These are phyloP conservation scores for Volvariella volvacea DNA, from an alignment of 1,284 basidiomycete genomes.

Conservation along the genomic window DNA sequence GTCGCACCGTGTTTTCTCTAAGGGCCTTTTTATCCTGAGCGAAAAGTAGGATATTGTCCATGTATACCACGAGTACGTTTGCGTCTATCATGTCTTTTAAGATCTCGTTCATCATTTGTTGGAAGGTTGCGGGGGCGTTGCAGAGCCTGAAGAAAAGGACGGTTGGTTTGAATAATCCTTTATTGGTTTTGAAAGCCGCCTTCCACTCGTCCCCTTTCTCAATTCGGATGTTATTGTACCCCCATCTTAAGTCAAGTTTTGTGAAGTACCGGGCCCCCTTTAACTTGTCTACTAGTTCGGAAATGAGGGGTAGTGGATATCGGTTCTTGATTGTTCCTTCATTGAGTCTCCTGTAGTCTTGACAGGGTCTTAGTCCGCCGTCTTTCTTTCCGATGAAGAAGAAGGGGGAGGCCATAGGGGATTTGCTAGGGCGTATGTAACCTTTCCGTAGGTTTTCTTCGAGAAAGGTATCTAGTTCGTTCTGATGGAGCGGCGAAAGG, in stretches of 20 bases:
- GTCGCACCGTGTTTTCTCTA: too few relatives aligned
- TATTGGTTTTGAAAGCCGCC: conserved; percentile 22
- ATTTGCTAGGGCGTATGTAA: conserved; percentile 17
- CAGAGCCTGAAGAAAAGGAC: conserved; percentile 38
- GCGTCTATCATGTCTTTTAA: too few relatives aligned
- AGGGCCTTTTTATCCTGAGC: too few relatives aligned
- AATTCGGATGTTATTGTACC: conserved; percentile 21
- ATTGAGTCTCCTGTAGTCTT: conserved; percentile 3
- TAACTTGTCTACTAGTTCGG: not conserved
- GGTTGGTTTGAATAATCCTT: conserved; percentile 25
- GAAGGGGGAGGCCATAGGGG: conserved; percentile 23
- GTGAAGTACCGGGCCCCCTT: too few relatives aligned
- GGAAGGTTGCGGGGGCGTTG: too few relatives aligned
- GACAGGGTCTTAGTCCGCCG: too few relatives aligned
- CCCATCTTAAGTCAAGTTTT: conserved; percentile 12
- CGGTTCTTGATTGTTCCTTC: not conserved
- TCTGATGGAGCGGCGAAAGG: too few relatives aligned
- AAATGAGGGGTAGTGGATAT: not conserved
- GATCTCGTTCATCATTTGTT: too few relatives aligned
- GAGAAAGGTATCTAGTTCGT: too few relatives aligned
- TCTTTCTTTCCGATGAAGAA: conserved; percentile 33
- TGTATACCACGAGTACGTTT: too few relatives aligned
- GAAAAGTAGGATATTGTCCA: too few relatives aligned
- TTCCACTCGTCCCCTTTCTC: conserved; percentile 29
- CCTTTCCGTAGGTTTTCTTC: conserved; percentile 7